Percentiles rank a stretch among this genome's conserved stretches.
These are phyloP conservation scores for Arachnomyces sp. DNA, from an alignment of 2,329 filamentous ascomycete species.

Conservation along the genomic window DNA sequence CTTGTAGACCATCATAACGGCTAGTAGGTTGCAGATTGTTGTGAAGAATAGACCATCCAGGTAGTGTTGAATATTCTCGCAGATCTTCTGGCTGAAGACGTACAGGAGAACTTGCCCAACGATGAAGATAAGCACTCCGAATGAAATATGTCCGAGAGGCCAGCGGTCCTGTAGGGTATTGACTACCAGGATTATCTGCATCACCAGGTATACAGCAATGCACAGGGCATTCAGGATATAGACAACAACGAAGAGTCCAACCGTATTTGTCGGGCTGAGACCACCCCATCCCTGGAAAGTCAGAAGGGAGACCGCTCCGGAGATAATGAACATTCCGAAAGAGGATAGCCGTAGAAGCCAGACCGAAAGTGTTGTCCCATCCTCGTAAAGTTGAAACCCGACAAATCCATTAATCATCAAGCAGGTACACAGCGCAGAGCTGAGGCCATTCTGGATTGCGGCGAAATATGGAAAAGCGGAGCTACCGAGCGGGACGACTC, in stretches of 20 bases:
- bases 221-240: constrained; percentile 87
- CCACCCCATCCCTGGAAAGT: constrained; percentile 92
- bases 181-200: constrained; percentile 81
- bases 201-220: constrained; percentile 72
- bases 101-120: constrained; percentile 89
- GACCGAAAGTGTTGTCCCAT: constrained; percentile 84
- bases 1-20: constrained; percentile 99
- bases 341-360: constrained; percentile 83
- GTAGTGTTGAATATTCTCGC: constrained; percentile 78
- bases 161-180: constrained; percentile 91
- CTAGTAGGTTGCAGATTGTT: constrained; percentile 84
- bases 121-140: constrained; percentile 85
- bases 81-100: constrained; percentile 77
- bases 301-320: constrained; percentile 76
- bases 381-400: constrained; percentile 95
- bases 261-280: constrained; percentile 72
- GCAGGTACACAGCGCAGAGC: constrained; percentile 78
- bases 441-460: constrained; percentile 73
- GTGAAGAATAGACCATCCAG: constrained; percentile 91
- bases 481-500: constrained; percentile 78
- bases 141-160: constrained; percentile 85
- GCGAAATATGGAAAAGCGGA: constrained; percentile 83
- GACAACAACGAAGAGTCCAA: constrained; percentile 82
- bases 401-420: constrained; percentile 96
- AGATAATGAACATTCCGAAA: constrained; percentile 72